Evolutionary conservation across 768 basidiomycete genomes (phyloP).

Genomic region (Collybiopsis luxurians): DNA sequence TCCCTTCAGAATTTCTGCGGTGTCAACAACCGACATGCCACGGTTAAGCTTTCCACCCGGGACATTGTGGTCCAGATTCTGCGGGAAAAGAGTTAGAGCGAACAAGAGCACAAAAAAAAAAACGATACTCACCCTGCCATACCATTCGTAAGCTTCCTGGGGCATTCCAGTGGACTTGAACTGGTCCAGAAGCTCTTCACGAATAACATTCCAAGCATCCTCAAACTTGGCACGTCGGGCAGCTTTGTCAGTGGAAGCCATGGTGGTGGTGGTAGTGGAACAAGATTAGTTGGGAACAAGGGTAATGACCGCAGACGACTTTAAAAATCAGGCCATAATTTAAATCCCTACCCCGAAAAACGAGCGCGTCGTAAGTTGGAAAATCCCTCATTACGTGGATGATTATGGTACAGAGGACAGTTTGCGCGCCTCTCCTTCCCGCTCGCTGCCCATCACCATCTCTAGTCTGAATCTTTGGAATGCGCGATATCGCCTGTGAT

Average conservation of each 20-base stretch:
- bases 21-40: constrained; percentile 94
- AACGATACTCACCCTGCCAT: constrained; percentile 56
- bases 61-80: constrained; percentile 94
- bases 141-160: constrained; percentile 82
- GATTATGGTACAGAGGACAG: too few species aligned
- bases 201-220: constrained; percentile 65
- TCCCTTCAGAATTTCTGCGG: constrained; percentile 83
- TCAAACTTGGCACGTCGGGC: constrained; percentile 65
- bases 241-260: constrained; percentile 31
- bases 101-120: background rate
- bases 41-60: constrained; percentile 96
- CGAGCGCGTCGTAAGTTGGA: too few species aligned
- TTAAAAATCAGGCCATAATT: background rate
- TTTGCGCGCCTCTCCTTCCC: too few species aligned
- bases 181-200: constrained; percentile 73
- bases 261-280: constrained; percentile 9
- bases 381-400: too few species aligned
- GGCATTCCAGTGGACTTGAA: constrained; percentile 77
- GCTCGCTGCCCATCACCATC: too few species aligned
- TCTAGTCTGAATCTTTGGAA: too few species aligned
- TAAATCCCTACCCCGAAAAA: too few species aligned
- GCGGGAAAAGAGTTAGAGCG: background rate
- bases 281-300: background rate
- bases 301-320: too few species aligned
- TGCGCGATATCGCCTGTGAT: too few species aligned